Percentiles rank a stretch among this genome's conserved stretches.
These are phyloP conservation scores for Spinacia oleracea DNA, from an alignment of 179 eudicot genomes.

Conservation along the genomic window DNA sequence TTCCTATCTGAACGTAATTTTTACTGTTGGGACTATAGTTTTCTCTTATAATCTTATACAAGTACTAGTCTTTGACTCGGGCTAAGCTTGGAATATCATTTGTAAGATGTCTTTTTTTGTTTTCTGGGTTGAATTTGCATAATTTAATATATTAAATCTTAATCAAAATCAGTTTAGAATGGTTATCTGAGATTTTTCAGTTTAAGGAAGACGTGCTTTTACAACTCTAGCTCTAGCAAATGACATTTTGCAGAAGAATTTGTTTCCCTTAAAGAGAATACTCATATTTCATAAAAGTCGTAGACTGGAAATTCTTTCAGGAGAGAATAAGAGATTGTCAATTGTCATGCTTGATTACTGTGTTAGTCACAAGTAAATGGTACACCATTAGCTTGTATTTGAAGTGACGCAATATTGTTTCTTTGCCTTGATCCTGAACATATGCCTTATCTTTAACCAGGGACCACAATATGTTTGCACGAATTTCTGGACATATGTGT, in stretches of 20 bases:
- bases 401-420: not conserved
- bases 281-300: too few species aligned
- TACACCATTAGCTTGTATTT: not conserved
- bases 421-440: not conserved
- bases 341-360: not conserved
- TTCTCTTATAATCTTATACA: not conserved
- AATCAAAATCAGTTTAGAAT: too few species aligned
- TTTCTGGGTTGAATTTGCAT: too few species aligned
- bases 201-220: too few species aligned
- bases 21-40: not conserved
- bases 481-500: conserved; percentile 78
- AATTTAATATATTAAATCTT: too few species aligned
- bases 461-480: conserved; percentile 92
- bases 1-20: not conserved
- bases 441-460: conserved; percentile 35
- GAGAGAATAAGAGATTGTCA: too few species aligned
- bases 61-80: not conserved
- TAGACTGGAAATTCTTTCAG: too few species aligned
- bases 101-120: too few species aligned
- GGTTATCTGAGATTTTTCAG: too few species aligned
- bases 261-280: too few species aligned
- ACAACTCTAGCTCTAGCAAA: too few species aligned
- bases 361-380: not conserved
- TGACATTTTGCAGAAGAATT: too few species aligned
- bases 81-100: not conserved